These are phyloP conservation scores for Fraxinus excelsior DNA, from an alignment of 257 asterid genomes.

Conservation along the genomic window DNA sequence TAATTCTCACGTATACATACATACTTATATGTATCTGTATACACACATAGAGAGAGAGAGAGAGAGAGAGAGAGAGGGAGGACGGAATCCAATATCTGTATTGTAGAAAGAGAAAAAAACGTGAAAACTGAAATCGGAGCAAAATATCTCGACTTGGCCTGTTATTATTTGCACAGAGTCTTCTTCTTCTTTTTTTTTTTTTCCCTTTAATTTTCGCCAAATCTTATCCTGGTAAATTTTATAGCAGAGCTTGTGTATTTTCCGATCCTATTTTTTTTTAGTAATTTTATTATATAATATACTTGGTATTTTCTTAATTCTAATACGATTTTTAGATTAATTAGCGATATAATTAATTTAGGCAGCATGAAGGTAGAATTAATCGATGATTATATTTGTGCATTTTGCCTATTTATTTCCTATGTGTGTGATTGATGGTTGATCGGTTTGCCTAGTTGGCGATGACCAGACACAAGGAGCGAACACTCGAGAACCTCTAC, in stretches of 20 bases:
- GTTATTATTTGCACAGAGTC: background rate
- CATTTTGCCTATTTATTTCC: background rate
- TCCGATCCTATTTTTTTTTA: background rate
- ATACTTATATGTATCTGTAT: background rate
- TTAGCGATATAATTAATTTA: background rate
- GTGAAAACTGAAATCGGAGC: background rate
- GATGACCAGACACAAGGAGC: slow-evolving; percentile 56
- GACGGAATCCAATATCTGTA: slow-evolving; percentile 7
- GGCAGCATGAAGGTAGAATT: background rate
- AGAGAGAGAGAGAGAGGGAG: background rate
- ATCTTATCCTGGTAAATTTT: slow-evolving; percentile 1
- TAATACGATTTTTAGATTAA: background rate
- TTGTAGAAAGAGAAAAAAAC: background rate
- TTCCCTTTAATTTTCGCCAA: background rate
- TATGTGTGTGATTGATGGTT: slow-evolving; percentile 35
- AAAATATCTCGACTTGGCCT: background rate
- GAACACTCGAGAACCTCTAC: slow-evolving; percentile 53
- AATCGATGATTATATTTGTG: background rate
- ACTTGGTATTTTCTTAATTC: background rate
- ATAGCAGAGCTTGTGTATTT: background rate
- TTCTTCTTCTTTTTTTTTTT: background rate
- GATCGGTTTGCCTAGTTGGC: slow-evolving; percentile 44
- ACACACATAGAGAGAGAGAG: too few relatives aligned
- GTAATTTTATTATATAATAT: background rate
- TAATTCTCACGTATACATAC: background rate